A percentile compares a stretch with the other conserved stretches of the same genome.
Conservation (phyloP, 768 basidiomycete genomes). For the Rhizopogon vulgaris region DNA sequence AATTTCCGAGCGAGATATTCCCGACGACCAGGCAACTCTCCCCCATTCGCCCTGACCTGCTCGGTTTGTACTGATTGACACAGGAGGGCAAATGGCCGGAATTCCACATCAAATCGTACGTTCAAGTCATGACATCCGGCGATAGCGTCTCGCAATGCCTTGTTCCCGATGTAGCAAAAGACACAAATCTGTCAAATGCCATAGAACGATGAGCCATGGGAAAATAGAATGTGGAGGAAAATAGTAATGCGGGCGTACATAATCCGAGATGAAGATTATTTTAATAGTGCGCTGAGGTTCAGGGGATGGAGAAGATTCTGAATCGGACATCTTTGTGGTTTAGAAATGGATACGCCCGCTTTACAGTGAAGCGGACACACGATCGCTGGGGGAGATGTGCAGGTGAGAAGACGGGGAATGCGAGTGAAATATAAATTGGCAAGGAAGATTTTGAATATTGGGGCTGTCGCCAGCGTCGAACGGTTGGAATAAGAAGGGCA, state of each 20-base stretch:
- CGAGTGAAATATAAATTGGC: neutral
- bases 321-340: conserved; percentile 15
- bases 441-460: neutral
- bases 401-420: neutral
- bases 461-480: neutral
- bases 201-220: neutral
- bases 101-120: conserved; percentile 29
- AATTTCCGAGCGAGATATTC: conserved; percentile 20
- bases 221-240: neutral
- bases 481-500: neutral
- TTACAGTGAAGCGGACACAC: neutral
- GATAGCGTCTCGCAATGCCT: conserved; percentile 32
- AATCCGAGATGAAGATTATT: conserved; percentile 30
- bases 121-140: conserved; percentile 26
- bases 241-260: conserved; percentile 15
- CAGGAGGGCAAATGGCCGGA: conserved; percentile 27
- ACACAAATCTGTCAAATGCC: conserved; percentile 19
- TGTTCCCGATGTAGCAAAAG: conserved; percentile 35
- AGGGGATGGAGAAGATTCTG: conserved; percentile 3
- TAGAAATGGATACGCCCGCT: neutral
- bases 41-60: neutral
- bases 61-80: conserved; percentile 12
- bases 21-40: conserved; percentile 8
- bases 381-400: neutral
- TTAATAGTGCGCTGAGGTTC: conserved; percentile 19